Evolutionary conservation across 768 basidiomycete species (phyloP).

Genomic region (Saitozyma sp.): DNA sequence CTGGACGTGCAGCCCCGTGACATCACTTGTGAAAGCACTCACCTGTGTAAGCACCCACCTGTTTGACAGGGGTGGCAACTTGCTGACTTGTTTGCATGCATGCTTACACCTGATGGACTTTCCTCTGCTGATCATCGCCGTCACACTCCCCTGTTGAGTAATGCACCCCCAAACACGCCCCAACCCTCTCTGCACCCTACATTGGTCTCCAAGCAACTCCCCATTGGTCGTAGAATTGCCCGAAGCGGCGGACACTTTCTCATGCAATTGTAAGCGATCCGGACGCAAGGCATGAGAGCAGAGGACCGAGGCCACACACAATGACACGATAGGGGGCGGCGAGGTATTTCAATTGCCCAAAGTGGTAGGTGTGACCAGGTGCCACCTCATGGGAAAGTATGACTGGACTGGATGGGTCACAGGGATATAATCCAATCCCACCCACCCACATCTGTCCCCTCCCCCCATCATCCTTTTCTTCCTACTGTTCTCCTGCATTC

Average conservation of each 20-base stretch:
- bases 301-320: not conserved
- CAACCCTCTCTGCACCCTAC: no score
- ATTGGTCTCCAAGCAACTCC: no score
- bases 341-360: not conserved
- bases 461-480: not conserved
- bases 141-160: no score
- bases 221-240: not conserved
- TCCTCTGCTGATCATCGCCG: no score
- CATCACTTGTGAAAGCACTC: not conserved
- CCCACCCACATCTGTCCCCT: not conserved
- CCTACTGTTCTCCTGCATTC: not conserved
- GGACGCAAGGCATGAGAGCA: not conserved
- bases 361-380: not conserved
- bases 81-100: no score
- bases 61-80: no score
- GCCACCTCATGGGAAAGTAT: not conserved
- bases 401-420: not conserved
- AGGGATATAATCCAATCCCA: not conserved
- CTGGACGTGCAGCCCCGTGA: constrained; percentile 2
- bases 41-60: no score
- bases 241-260: not conserved
- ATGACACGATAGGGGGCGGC: not conserved
- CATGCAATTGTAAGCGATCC: not conserved
- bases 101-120: no score
- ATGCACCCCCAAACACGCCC: no score